Evolutionary conservation across 495 filamentous ascomycete species (phyloP).

Genomic region (Viridothelium virens): DNA sequence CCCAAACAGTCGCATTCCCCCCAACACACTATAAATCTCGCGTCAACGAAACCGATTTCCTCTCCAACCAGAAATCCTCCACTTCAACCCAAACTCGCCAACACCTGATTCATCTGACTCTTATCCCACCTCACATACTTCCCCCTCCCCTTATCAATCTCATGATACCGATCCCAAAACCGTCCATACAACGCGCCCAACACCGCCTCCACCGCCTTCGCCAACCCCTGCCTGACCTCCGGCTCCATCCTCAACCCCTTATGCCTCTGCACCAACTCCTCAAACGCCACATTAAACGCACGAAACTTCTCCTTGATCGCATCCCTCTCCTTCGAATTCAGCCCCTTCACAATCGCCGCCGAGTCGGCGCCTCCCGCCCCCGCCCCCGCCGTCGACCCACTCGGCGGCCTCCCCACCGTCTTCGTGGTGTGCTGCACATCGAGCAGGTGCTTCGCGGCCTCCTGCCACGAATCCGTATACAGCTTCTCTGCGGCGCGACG

Average conservation of each 20-base stretch:
- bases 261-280: constrained; percentile 74
- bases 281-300: constrained; percentile 83
- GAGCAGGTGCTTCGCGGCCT: constrained; percentile 73
- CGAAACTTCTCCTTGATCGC: constrained; percentile 93
- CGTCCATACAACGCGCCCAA: constrained; percentile 90
- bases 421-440: constrained; percentile 89
- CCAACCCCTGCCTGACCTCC: constrained; percentile 71
- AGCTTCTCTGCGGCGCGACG: constrained; percentile 73
- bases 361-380: constrained; percentile 54
- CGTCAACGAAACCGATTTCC: neutral
- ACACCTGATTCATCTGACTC: constrained; percentile 31
- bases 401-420: constrained; percentile 34
- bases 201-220: constrained; percentile 74
- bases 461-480: constrained; percentile 85
- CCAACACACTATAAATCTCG: neutral
- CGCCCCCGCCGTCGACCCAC: neutral
- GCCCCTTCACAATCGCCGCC: constrained; percentile 68
- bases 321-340: constrained; percentile 85
- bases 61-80: neutral
- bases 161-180: constrained; percentile 97
- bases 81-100: constrained; percentile 31
- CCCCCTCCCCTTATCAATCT: constrained; percentile 90
- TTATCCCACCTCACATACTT: constrained; percentile 99
- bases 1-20: neutral
- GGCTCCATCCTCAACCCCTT: constrained; percentile 73